Evolutionary conservation across 164 flowering plant genomes (phyloP).

Genomic region (Stephania yunnanensis): DNA sequence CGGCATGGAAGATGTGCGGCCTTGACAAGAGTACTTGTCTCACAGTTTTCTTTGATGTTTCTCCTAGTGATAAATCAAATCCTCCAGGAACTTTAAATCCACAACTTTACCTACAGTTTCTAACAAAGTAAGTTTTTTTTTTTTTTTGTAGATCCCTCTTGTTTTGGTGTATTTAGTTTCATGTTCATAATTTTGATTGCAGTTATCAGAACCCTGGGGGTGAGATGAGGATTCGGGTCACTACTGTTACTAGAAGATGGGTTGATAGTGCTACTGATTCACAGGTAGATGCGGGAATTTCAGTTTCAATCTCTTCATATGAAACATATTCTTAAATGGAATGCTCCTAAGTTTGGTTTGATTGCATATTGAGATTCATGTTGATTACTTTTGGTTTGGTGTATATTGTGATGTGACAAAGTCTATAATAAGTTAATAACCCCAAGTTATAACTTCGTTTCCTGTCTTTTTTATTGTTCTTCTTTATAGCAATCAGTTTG

Average conservation of each 20-base stretch:
- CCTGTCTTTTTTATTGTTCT: neutral
- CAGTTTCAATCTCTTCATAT: neutral
- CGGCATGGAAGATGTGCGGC: conserved; percentile 96
- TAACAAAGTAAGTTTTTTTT: conserved; percentile 51
- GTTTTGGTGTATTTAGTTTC: neutral
- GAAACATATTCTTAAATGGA: neutral
- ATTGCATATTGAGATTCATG: neutral
- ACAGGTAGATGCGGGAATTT: conserved; percentile 48
- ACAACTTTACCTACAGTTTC: conserved; percentile 72
- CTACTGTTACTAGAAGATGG: conserved; percentile 84
- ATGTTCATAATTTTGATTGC: conserved; percentile 21
- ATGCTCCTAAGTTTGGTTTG: neutral
- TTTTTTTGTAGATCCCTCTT: neutral
- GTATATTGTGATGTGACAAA: neutral
- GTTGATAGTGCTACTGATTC: conserved; percentile 58
- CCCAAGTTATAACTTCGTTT: neutral
- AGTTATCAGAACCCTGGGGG: conserved; percentile 89
- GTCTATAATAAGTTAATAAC: neutral
- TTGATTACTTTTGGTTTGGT: neutral
- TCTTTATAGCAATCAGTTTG: no score
- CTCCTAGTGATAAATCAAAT: conserved; percentile 64
- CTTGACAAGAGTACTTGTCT: conserved; percentile 86
- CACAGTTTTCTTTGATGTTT: conserved; percentile 83
- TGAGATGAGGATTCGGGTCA: conserved; percentile 62
- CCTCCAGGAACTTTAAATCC: conserved; percentile 53